A percentile compares a stretch with the other conserved stretches of the same genome.
These are phyloP conservation scores for Gentiana dahurica DNA, from an alignment of 257 asterid genomes.

Conservation along the genomic window DNA sequence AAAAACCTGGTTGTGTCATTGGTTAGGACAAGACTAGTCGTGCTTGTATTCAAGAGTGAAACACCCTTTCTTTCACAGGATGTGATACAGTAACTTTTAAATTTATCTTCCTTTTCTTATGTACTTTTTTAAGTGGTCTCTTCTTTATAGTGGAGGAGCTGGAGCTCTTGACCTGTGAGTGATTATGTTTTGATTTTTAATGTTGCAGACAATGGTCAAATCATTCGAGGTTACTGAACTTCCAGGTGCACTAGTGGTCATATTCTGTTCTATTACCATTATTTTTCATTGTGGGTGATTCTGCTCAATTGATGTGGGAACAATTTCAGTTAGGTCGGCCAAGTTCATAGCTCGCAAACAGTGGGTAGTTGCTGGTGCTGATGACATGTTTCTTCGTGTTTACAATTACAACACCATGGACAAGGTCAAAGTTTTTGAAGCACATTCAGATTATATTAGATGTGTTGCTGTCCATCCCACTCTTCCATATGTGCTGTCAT, in stretches of 20 bases:
- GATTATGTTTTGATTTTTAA: neutral
- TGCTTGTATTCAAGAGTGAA: too few relatives aligned
- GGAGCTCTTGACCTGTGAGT: too few relatives aligned
- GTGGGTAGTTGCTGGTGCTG: slow-evolving; percentile 98
- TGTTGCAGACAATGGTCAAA: slow-evolving; percentile 78
- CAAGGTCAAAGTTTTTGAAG: slow-evolving; percentile 93
- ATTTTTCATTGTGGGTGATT: neutral
- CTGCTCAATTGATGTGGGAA: slow-evolving; percentile 12
- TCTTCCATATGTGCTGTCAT: slow-evolving; percentile 87
- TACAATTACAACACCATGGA: slow-evolving; percentile 98
- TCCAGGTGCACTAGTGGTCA: slow-evolving; percentile 55
- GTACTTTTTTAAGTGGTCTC: too few relatives aligned
- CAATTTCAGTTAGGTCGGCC: slow-evolving; percentile 79
- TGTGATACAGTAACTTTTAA: too few relatives aligned
- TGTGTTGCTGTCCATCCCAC: slow-evolving; percentile 99
- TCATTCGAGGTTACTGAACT: slow-evolving; percentile 93
- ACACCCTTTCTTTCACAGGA: too few relatives aligned
- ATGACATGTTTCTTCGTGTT: slow-evolving; percentile 93
- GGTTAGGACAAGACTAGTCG: too few relatives aligned
- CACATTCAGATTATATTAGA: slow-evolving; percentile 95
- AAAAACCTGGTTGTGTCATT: too few relatives aligned
- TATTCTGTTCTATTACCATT: slow-evolving; percentile 9
- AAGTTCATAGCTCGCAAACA: slow-evolving; percentile 86
- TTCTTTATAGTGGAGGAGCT: too few relatives aligned
- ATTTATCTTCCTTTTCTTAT: too few relatives aligned